These are phyloP conservation scores for Colletotrichum nymphaeae DNA, from an alignment of 2,329 filamentous ascomycete genomes.

Conservation along the genomic window DNA sequence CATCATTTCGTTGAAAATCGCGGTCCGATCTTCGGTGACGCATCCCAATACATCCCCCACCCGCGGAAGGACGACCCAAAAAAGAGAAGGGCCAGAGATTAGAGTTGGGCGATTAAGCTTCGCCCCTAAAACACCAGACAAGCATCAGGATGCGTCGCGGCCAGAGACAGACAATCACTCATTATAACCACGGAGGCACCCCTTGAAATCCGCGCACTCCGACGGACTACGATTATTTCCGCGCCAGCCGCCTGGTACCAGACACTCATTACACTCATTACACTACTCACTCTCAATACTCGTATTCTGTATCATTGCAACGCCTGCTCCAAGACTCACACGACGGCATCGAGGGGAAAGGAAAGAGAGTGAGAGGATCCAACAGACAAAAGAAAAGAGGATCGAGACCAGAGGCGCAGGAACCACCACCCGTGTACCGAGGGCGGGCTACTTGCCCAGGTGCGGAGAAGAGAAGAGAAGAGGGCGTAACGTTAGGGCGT, in stretches of 20 bases:
- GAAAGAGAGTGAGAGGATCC: not conserved
- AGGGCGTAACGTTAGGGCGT: not conserved
- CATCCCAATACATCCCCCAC: not conserved
- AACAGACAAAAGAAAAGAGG: not conserved
- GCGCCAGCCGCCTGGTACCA: conserved; percentile 7
- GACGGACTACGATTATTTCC: conserved; percentile 24
- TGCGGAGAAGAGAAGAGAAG: not conserved
- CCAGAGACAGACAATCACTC: not conserved
- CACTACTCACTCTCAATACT: not conserved
- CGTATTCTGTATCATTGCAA: not conserved
- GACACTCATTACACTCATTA: not conserved
- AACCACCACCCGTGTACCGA: not conserved
- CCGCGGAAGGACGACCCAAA: not conserved
- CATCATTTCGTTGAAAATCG: not conserved
- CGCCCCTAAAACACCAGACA: conserved; percentile 29
- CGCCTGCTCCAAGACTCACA: not conserved
- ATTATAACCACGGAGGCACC: conserved; percentile 20
- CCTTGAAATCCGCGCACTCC: conserved; percentile 4
- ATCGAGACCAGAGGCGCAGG: not conserved
- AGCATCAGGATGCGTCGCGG: conserved; percentile 19
- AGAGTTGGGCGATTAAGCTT: conserved; percentile 29
- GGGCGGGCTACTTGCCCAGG: not conserved
- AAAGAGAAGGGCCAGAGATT: not conserved
- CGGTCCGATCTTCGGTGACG: not conserved
- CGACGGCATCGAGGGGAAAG: not conserved